These are phyloP conservation scores for Phaeosphaeria sp. DNA, from an alignment of 2,329 filamentous ascomycete species.

Conservation along the genomic window DNA sequence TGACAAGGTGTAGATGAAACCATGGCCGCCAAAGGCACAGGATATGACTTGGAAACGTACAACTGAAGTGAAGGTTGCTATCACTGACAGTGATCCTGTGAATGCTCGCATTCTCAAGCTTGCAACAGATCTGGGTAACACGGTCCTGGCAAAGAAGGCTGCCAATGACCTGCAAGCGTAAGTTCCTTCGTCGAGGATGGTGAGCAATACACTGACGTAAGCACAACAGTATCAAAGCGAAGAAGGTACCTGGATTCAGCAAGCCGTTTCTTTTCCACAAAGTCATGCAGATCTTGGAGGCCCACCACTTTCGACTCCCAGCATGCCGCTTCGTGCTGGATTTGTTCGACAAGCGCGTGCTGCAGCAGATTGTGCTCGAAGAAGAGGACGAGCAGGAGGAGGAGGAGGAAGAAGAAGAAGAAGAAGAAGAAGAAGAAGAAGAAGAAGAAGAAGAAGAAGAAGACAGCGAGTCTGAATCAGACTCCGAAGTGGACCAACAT, in stretches of 20 bases:
- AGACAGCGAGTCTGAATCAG: slow-evolving; percentile 43
- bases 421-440: slow-evolving; percentile 66
- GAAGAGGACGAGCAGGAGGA: slow-evolving; percentile 62
- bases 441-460: slow-evolving; percentile 47
- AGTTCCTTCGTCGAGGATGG: slow-evolving; percentile 25
- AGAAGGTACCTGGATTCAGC: slow-evolving; percentile 76
- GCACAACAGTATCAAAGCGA: slow-evolving; percentile 70
- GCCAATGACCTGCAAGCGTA: slow-evolving; percentile 76
- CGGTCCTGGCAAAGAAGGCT: slow-evolving; percentile 87
- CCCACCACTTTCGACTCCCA: slow-evolving; percentile 85
- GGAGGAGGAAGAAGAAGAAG: slow-evolving; percentile 47
- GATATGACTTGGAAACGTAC: slow-evolving; percentile 42
- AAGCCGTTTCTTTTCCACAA: slow-evolving; percentile 82
- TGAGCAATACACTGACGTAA: slow-evolving; percentile 19
- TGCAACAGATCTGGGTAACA: slow-evolving; percentile 88
- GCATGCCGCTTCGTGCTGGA: slow-evolving; percentile 92
- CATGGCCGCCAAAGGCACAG: slow-evolving; percentile 43
- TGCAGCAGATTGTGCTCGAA: slow-evolving; percentile 83
- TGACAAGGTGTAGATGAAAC: slow-evolving; percentile 44
- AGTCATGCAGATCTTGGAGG: slow-evolving; percentile 83
- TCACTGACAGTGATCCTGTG: slow-evolving; percentile 65
- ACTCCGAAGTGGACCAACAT: slow-evolving; percentile 33
- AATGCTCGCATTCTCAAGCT: slow-evolving; percentile 82
- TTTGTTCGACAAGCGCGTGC: slow-evolving; percentile 88
- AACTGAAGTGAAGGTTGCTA: slow-evolving; percentile 60